Conservation (phyloP, 2,329 filamentous ascomycete genomes). For the Claviceps fusiformis region DNA sequence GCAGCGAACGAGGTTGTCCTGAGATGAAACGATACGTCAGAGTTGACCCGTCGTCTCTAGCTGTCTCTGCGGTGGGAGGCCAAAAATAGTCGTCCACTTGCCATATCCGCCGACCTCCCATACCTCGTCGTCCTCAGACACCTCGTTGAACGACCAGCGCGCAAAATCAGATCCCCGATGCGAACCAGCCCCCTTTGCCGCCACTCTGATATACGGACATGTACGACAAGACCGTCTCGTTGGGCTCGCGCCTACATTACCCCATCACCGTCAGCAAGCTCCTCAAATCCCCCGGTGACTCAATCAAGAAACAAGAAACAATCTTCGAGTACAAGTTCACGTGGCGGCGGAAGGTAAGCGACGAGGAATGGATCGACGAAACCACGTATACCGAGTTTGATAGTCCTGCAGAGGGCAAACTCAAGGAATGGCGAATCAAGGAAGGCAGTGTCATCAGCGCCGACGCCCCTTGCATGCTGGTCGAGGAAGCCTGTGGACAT, state of each 20-base stretch:
- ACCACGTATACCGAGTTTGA: conserved; percentile 67
- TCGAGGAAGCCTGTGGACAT: conserved; percentile 85
- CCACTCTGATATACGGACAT: conserved; percentile 12
- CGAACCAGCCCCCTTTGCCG: not conserved
- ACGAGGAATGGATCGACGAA: conserved; percentile 45
- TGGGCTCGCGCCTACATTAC: conserved; percentile 63
- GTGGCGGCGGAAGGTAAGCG: conserved; percentile 63
- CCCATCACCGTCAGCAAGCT: conserved; percentile 86
- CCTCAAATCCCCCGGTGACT: conserved; percentile 60
- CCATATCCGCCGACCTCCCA: too few relatives aligned
- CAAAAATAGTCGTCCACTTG: not conserved
- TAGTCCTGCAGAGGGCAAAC: conserved; percentile 66
- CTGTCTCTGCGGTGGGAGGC: not conserved
- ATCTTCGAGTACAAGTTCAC: conserved; percentile 82
- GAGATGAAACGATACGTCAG: not conserved
- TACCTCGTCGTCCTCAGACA: not conserved
- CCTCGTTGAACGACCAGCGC: not conserved
- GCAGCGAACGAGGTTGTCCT: not conserved
- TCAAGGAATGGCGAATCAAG: conserved; percentile 63
- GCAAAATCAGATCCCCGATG: not conserved
- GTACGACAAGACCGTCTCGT: conserved; percentile 30
- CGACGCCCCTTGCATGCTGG: conserved; percentile 51
- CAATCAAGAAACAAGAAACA: conserved; percentile 60
- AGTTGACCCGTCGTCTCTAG: not conserved
- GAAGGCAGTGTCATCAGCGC: conserved; percentile 50